Evolutionary conservation across 163 green algal species (phyloP), one percentile per base, ranked within the genome.

Genomic region (Scenedesmus sp.): DNA sequence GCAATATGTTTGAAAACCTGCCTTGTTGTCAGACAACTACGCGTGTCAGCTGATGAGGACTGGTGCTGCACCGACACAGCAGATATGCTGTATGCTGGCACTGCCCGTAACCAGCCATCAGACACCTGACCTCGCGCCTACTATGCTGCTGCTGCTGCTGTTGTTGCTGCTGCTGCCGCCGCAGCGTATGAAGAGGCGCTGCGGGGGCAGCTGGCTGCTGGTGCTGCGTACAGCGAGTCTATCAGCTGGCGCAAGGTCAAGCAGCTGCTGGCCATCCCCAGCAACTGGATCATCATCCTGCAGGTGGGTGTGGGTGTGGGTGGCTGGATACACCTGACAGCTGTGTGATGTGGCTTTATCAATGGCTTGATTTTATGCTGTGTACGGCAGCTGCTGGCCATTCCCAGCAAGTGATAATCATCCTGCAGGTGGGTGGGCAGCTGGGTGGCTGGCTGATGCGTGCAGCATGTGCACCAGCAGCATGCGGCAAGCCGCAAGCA

Each of bases 211-310:
- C 95, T 93, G 89, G 92, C 93, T 18, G 90, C 94, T 10, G 93
- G 91, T 16, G 60, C 62, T 20, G 88, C 81, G 54, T 98, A 99
- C 90, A 91, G 88, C 3, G 97, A 98, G 91, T 91, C 90, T n/a
- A 96, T 98, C 89, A 96, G 92, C 15, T 96, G 94, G 95, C 10
- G 83, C 73, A 98, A 99, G 85, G 56, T 96, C 64, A 79, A 62
- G 59, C 46, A 64, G 66, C 89, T 98, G 84, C 83, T 97, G 52
- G 52, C 86, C 23, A 95, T 96, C 10, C 94, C 91, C 84, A 97
- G 95, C 90, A 99, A 98, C 88, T 88, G 96, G 83, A 86, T 97
- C 20, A 93, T 96, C 56, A 96, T 98, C 46, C 26, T 95, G 20
- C 95, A 97, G 92, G 94, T 93, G 54, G 18, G 67, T 79, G 62